phyloP scores from a whole-genome alignment of 23 red algal genomes.

The Gracilaria caudata region DNA sequence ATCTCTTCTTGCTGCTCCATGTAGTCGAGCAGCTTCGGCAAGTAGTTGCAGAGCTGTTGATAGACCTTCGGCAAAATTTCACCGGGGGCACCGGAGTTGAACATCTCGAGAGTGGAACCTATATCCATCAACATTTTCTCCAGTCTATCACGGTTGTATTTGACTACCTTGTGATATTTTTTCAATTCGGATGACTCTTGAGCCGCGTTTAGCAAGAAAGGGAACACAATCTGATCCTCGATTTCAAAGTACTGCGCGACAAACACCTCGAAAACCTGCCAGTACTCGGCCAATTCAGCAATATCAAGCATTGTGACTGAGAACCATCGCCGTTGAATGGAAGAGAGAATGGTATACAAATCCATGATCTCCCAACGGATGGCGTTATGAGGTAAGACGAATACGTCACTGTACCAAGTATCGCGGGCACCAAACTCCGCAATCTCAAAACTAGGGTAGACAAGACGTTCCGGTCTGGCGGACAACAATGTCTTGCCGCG shows the following conservation, averaged over 20 bases:
- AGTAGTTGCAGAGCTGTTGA: constrained; percentile 35
- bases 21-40: constrained; percentile 68
- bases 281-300: constrained; percentile 53
- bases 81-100: constrained; percentile 42
- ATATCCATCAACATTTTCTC: constrained; percentile 52
- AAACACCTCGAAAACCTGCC: constrained; percentile 73
- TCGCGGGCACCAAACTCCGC: constrained; percentile 56
- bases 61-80: constrained; percentile 71
- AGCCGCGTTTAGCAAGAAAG: constrained; percentile 57
- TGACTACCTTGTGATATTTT: constrained; percentile 56
- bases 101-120: constrained; percentile 56
- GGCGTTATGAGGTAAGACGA: constrained; percentile 77
- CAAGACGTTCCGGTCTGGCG: constrained; percentile 51
- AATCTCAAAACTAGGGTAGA: constrained; percentile 56
- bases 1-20: constrained; percentile 67
- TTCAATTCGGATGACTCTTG: constrained; percentile 35
- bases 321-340: constrained; percentile 68
- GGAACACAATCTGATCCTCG: constrained; percentile 79
- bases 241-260: constrained; percentile 77
- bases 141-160: constrained; percentile 61
- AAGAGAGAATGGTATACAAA: constrained; percentile 66
- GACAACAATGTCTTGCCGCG: constrained; percentile 44
- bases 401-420: constrained; percentile 74
- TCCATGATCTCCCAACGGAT: constrained; percentile 86
- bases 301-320: constrained; percentile 60